Evolutionary conservation across 1,284 basidiomycete species (phyloP).

Genomic region (Inonotus obliquus): DNA sequence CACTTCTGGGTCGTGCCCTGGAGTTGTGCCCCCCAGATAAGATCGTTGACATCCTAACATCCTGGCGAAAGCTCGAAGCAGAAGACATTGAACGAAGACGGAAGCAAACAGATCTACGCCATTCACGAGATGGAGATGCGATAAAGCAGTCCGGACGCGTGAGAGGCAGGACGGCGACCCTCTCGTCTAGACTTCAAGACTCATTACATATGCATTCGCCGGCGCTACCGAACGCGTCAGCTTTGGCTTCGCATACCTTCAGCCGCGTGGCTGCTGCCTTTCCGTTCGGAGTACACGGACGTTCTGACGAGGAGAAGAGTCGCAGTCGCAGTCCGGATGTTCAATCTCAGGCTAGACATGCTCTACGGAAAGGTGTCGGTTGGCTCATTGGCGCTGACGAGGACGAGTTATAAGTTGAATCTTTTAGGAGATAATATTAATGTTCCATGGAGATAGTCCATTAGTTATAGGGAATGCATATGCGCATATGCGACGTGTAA

Average conservation of each 20-base stretch:
- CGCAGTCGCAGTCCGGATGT: constrained; percentile 54
- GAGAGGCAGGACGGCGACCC: constrained; percentile 33
- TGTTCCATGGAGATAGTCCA: not conserved
- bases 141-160: constrained; percentile 15
- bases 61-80: constrained; percentile 67
- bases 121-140: constrained; percentile 26
- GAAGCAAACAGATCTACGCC: constrained; percentile 31
- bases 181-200: constrained; percentile 51
- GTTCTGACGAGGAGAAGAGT: constrained; percentile 37
- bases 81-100: constrained; percentile 53
- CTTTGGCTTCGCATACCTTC: constrained; percentile 69
- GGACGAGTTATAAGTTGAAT: constrained; percentile 22
- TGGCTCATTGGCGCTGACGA: constrained; percentile 84
- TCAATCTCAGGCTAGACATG: constrained; percentile 65
- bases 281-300: constrained; percentile 54
- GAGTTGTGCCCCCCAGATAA: constrained; percentile 83
- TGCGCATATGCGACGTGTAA: not conserved
- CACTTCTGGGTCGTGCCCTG: constrained; percentile 76
- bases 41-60: constrained; percentile 64
- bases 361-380: constrained; percentile 76
- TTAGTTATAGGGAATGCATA: not conserved
- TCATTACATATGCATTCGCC: constrained; percentile 61
- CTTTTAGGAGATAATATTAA: not conserved
- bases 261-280: constrained; percentile 74
- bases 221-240: constrained; percentile 59